phyloP scores from a whole-genome alignment of 129 eudicot genomes.

The Chrysanthemum seticuspe region DNA sequence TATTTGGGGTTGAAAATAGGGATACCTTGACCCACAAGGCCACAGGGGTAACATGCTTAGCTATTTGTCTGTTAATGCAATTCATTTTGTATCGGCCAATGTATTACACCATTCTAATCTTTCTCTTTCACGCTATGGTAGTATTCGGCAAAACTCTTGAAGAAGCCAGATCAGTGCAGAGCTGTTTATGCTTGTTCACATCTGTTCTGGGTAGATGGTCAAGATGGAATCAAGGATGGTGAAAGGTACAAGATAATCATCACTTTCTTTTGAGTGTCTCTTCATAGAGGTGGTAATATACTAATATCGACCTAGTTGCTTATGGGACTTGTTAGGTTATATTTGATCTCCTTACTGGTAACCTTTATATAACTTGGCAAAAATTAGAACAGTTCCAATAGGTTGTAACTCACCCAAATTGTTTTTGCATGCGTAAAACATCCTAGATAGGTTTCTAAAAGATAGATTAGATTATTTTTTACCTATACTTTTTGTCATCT shows the following conservation, averaged over 20 bases:
- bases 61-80: conserved; percentile 1
- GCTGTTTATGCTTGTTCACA: conserved; percentile 98
- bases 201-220: conserved; percentile 94
- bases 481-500: too few relatives aligned
- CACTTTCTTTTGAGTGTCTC: conserved; percentile 13
- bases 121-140: conserved; percentile 18
- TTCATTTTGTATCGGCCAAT: neutral
- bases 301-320: too few relatives aligned
- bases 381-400: too few relatives aligned
- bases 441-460: too few relatives aligned
- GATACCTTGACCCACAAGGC: conserved; percentile 98
- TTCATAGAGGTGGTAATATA: neutral
- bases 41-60: conserved; percentile 75
- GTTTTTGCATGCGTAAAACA: too few relatives aligned
- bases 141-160: conserved; percentile 99
- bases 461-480: too few relatives aligned
- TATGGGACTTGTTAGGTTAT: too few relatives aligned
- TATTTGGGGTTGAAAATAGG: conserved; percentile 95
- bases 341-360: too few relatives aligned
- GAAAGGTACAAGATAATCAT: conserved; percentile 58
- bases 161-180: conserved; percentile 97
- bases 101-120: neutral
- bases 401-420: too few relatives aligned
- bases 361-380: too few relatives aligned
- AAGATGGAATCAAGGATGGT: conserved; percentile 83